phyloP scores from a whole-genome alignment of 225 moss, liverwort and hornwort species.

The Bryoerythrophyllum caledonicum region DNA sequence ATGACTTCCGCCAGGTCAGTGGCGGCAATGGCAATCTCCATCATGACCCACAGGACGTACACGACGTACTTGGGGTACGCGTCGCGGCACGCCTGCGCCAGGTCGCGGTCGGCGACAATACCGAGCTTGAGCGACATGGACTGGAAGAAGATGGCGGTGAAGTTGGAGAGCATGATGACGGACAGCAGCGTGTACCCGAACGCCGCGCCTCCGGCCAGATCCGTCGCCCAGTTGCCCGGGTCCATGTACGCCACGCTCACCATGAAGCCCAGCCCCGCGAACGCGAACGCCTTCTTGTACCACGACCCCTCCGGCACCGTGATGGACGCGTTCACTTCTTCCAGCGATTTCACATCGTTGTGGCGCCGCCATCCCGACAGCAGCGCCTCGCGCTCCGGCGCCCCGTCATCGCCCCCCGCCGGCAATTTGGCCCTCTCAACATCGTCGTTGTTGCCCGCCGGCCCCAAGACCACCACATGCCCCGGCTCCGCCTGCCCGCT shows the following conservation, averaged over 20 bases:
- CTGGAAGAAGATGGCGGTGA: slow-evolving; percentile 79
- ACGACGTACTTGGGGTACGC: slow-evolving; percentile 77
- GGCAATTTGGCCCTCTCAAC: background rate
- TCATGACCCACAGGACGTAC: slow-evolving; percentile 68
- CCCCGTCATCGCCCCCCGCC: background rate
- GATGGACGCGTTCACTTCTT: slow-evolving; percentile 67
- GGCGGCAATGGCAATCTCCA: slow-evolving; percentile 82
- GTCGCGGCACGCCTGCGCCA: slow-evolving; percentile 86
- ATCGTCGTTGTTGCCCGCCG: background rate
- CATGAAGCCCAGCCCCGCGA: slow-evolving; percentile 81
- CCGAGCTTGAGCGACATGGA: slow-evolving; percentile 72
- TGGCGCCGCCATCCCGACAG: slow-evolving; percentile 45
- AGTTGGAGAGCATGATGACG: slow-evolving; percentile 71
- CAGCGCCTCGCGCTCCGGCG: slow-evolving; percentile 37
- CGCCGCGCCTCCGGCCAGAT: slow-evolving; percentile 69
- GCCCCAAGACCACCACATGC: slow-evolving; percentile 37
- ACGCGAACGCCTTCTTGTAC: slow-evolving; percentile 84
- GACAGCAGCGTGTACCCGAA: slow-evolving; percentile 82
- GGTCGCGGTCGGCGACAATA: slow-evolving; percentile 77
- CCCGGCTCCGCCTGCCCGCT: slow-evolving; percentile 18
- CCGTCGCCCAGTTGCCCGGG: slow-evolving; percentile 94
- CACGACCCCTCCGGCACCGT: slow-evolving; percentile 53
- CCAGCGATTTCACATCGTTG: slow-evolving; percentile 49
- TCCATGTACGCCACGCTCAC: slow-evolving; percentile 96
- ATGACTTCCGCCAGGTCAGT: slow-evolving; percentile 87